Base-by-base conservation (phyloP, 1,139 yeast genomes). In the Pneumocystis canis region DNA sequence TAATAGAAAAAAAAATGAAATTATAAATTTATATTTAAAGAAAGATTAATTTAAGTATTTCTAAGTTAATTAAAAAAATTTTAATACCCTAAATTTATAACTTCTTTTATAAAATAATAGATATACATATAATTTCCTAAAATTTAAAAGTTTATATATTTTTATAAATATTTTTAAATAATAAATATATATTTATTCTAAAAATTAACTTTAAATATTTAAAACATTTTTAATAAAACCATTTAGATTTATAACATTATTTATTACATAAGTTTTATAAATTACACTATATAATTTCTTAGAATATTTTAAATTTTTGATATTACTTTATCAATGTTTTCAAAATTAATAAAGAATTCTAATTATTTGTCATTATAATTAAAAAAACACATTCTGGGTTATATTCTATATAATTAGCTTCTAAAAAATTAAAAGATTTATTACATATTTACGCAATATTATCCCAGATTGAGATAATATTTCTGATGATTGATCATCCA, bases 391-490 rank as follows among this genome's bases (percentile, higher is more conserved):
- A 11, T 35, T n/a, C 16, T 47, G 54, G 11, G 54, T 25, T 25
- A 47, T 11, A 47, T 18, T 47, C 54, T 47, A 47, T 25, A 47
- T 25, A 47, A 47, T 47, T 47, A 47, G 54, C 16, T 47, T 47
- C 11, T 25, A 7, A 25, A 9, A 47, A 25, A 47, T 11, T 25
- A 47, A 11, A 6, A 9, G 25, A 11, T 47, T 47, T 47, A 47
- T 47, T 47, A 47, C 54, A 70, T 78, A 89, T 71, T 89, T 96
- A 67, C 97, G 79, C 30, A 92, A 75, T 4, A 75, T 71, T 5
- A 92, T 84, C 0, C 87, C 86, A 0, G 92, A 97, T 63, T 82
- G 84, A 61, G 78, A 78, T 74, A 92, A 78, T 0, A 92, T 90
- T 65, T 78, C 76, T 63, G 84, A 85, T 47, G 94, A 84, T 33